Base-by-base conservation (phyloP, 2,329 filamentous ascomycete species). In the Pseudogymnoascus pannorum region DNA sequence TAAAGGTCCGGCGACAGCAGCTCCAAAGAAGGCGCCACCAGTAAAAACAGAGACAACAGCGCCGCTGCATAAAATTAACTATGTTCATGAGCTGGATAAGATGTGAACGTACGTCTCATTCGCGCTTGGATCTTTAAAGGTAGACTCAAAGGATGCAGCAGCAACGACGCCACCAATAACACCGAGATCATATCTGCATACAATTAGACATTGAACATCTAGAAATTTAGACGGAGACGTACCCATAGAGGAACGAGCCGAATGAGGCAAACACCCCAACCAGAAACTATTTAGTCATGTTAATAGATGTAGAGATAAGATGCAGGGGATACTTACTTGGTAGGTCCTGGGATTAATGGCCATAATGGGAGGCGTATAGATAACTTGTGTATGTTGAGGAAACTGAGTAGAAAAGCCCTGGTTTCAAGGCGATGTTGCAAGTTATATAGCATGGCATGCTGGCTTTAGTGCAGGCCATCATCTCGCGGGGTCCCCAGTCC, bases 31-130 rank as follows among this genome's bases (percentile, higher is more conserved):
- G 18, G 66, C 3, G 38, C 87, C 83, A 3, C 79, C 86, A 0
- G 88, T 91, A 72, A 91, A 91, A 60, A 90, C 78, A 4, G 87
- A 88, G 2, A 91, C 88, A 0, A 90, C 85, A 2, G 86, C 81
- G 60, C 86, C 87, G 22, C 78, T 35, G 12, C 14, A 35, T 14
- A n/a, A 14, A 35, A 35, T 35, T 85, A 35, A 33, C 33, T 16
- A 33, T 29, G 5, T 51, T 24, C 14, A 48, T 24, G 57, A 14
- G 16, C 33, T 35, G n/a, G 33, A 35, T 35, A 35, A 5, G 33
- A n/a, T 35, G 12, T 14, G 7, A 33, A 26, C 36, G n/a, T 35
- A 62, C 61, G 38, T 33, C 51, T 62, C 61, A 62, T 62, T 60
- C 26, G 61, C 18, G 26, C 35, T 22, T 59, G 61, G 61, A 18